These are phyloP conservation scores for Dryas alaskensis DNA, from an alignment of 306 rosid genomes.

Conservation along the genomic window DNA sequence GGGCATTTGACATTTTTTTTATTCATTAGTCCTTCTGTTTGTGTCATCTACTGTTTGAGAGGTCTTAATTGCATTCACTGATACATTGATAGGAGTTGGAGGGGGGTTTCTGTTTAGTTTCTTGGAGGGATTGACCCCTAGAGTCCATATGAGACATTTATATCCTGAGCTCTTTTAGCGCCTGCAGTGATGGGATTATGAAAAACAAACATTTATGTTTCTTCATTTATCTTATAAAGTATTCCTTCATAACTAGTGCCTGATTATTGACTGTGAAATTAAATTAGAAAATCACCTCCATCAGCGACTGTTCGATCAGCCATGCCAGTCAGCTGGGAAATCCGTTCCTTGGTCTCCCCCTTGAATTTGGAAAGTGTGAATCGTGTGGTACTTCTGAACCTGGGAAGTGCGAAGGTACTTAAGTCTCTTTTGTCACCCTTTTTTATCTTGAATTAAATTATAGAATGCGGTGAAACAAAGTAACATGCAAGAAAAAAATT, in stretches of 20 bases:
- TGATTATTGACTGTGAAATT: background rate
- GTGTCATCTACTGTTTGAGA: constrained; percentile 6
- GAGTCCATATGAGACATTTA: background rate
- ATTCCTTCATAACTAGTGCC: background rate
- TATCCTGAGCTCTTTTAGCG: background rate
- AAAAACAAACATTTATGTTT: background rate
- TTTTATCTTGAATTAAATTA: constrained; percentile 6
- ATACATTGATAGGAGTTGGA: background rate
- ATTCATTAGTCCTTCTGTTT: background rate
- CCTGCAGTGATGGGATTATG: background rate
- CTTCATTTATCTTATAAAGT: background rate
- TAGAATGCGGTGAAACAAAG: background rate
- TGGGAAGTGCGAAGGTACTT: constrained; percentile 84
- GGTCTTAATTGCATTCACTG: constrained; percentile 5
- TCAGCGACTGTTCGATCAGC: constrained; percentile 66
- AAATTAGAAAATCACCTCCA: constrained; percentile 6
- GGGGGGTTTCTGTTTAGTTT: background rate
- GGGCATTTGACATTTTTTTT: constrained; percentile 13
- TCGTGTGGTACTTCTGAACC: constrained; percentile 88
- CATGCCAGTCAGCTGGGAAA: constrained; percentile 86
- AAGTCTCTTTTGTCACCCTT: constrained; percentile 21
- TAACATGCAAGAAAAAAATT: background rate
- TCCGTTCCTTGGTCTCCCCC: constrained; percentile 92
- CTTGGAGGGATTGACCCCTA: background rate
- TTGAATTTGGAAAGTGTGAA: constrained; percentile 86